phyloP scores from a whole-genome alignment of 139 green algal species.

The Microglena sp. region DNA sequence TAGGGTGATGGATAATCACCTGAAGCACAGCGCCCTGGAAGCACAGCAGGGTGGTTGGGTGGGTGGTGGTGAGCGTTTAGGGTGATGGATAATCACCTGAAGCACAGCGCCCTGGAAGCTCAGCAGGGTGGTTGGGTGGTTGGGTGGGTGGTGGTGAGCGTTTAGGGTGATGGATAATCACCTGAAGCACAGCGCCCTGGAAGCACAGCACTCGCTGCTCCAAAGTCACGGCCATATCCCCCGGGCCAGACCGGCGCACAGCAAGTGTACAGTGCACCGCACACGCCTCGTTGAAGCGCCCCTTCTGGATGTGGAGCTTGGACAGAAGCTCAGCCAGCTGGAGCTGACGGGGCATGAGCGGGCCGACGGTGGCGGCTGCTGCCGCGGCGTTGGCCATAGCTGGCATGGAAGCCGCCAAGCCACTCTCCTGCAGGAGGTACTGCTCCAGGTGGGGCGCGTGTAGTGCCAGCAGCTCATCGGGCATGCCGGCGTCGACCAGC shows the following conservation, averaged over 20 bases:
- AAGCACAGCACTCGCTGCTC: slow-evolving; percentile 38
- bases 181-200: slow-evolving; percentile 55
- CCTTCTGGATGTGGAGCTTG: slow-evolving; percentile 40
- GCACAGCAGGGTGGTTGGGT: too few relatives aligned
- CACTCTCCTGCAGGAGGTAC: slow-evolving; percentile 39
- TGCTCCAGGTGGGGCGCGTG: slow-evolving; percentile 39
- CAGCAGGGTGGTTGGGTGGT: too few relatives aligned
- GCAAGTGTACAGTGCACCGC: slow-evolving; percentile 52
- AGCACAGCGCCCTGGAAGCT: too few relatives aligned
- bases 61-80: too few relatives aligned
- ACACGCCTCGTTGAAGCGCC: slow-evolving; percentile 27
- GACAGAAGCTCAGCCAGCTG: slow-evolving; percentile 35
- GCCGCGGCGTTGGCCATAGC: neutral
- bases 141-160: too few relatives aligned
- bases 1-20: too few relatives aligned
- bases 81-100: too few relatives aligned
- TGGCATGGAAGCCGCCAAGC: slow-evolving; percentile 14
- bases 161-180: neutral
- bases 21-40: too few relatives aligned
- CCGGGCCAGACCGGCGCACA: slow-evolving; percentile 23
- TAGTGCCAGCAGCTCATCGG: slow-evolving; percentile 23
- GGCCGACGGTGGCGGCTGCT: slow-evolving; percentile 6
- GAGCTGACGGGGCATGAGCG: slow-evolving; percentile 26
- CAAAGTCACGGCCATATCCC: slow-evolving; percentile 40
- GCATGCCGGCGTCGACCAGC: slow-evolving; percentile 33